These are phyloP conservation scores for Ochetophila trinervis DNA, from an alignment of 306 rosid species.

Conservation along the genomic window DNA sequence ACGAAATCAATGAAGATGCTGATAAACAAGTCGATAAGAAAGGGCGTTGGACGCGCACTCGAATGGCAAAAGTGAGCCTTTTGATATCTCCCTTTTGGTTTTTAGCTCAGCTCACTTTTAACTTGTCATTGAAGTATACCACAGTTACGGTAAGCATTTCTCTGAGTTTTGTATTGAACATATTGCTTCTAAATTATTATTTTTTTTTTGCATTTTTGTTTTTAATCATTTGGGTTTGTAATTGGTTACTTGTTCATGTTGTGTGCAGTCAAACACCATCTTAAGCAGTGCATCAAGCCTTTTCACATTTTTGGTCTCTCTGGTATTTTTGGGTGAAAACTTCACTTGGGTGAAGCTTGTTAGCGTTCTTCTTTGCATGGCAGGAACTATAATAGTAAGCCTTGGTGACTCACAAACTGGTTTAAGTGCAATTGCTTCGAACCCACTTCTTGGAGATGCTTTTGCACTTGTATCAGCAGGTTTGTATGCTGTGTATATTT, in stretches of 20 bases:
- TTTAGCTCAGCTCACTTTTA: slow-evolving; percentile 85
- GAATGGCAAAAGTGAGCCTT: slow-evolving; percentile 88
- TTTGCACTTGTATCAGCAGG: slow-evolving; percentile 79
- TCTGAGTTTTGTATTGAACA: slow-evolving; percentile 4
- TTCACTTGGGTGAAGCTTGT: slow-evolving; percentile 85
- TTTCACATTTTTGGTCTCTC: slow-evolving; percentile 89
- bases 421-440: slow-evolving; percentile 52
- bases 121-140: slow-evolving; percentile 87
- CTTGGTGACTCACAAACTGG: slow-evolving; percentile 69
- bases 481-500: slow-evolving; percentile 77
- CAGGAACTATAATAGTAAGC: slow-evolving; percentile 87
- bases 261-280: slow-evolving; percentile 90
- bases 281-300: slow-evolving; percentile 96
- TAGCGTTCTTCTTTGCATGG: slow-evolving; percentile 96
- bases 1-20: slow-evolving; percentile 22
- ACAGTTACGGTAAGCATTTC: slow-evolving; percentile 73
- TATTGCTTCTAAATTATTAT: slow-evolving; percentile 1
- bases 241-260: slow-evolving; percentile 25
- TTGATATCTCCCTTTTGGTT: slow-evolving; percentile 93
- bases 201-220: slow-evolving; percentile 8
- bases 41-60: slow-evolving; percentile 83
- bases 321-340: slow-evolving; percentile 81
- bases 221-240: slow-evolving; percentile 16
- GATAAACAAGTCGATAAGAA: slow-evolving; percentile 55
- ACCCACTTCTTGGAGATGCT: slow-evolving; percentile 88